Percentiles rank a stretch among this genome's conserved stretches.
Evolutionary conservation across 306 rosid species (phyloP).

Genomic region (Cucurbita moschata): DNA sequence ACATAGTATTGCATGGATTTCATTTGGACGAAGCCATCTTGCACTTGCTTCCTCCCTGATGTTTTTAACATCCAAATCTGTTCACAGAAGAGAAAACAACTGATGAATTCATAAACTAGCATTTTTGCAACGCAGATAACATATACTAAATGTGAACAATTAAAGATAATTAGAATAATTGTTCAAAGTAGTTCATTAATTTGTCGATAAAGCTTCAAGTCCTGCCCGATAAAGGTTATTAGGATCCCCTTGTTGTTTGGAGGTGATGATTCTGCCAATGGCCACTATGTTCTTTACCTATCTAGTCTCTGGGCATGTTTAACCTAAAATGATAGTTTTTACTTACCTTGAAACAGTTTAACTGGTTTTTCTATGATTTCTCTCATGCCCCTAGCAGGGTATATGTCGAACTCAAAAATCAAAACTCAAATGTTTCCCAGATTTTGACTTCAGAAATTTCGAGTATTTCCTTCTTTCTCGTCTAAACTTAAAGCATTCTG

Average conservation of each 20-base stretch:
- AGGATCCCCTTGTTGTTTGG: neutral
- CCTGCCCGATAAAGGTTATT: neutral
- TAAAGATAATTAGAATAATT: neutral
- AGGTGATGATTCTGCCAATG: no score
- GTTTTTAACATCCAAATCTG: constrained; percentile 62
- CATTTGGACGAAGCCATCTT: constrained; percentile 99
- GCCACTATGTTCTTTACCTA: neutral
- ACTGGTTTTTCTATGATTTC: neutral
- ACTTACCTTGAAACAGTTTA: neutral
- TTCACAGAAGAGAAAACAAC: constrained; percentile 13
- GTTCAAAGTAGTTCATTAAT: neutral
- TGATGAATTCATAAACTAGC: constrained; percentile 4
- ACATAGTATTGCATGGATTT: constrained; percentile 77
- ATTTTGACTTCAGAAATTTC: neutral
- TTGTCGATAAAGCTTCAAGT: neutral
- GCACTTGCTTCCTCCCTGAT: constrained; percentile 59
- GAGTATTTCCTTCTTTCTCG: neutral
- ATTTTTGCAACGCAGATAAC: neutral
- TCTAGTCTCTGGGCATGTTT: neutral
- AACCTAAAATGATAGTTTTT: neutral
- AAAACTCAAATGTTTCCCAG: neutral
- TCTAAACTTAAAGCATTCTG: neutral
- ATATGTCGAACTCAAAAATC: neutral
- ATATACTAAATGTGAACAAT: neutral
- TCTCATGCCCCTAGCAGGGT: neutral